phyloP scores from a whole-genome alignment of 2,329 filamentous ascomycete species.

The Huntiella bhutanensis region DNA sequence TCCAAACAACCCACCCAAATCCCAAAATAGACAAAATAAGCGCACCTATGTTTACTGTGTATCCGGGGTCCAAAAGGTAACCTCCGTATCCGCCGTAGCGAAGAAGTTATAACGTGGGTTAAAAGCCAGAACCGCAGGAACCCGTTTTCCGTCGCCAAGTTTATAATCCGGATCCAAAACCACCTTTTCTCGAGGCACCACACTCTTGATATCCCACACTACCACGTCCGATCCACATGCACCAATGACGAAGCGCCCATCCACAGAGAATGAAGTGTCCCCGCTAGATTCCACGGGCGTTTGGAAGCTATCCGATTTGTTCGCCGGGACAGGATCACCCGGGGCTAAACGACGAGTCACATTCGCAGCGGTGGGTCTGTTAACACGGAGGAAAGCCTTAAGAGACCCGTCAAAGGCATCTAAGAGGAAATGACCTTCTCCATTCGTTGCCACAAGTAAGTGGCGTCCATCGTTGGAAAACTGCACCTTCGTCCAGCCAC shows the following conservation, averaged over 20 bases:
- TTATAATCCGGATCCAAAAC: constrained; percentile 43
- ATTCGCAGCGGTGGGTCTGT: constrained; percentile 31
- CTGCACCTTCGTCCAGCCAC: constrained; percentile 76
- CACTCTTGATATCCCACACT: constrained; percentile 60
- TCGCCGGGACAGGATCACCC: constrained; percentile 24
- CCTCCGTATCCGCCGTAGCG: constrained; percentile 71
- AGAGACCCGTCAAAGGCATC: constrained; percentile 76
- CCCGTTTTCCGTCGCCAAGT: constrained; percentile 42
- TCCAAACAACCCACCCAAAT: not conserved
- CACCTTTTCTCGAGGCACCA: constrained; percentile 31
- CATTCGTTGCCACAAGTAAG: constrained; percentile 67
- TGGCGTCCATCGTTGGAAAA: constrained; percentile 93
- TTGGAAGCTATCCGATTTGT: constrained; percentile 19
- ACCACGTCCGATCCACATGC: constrained; percentile 57
- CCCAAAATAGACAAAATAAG: not conserved
- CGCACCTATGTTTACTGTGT: constrained; percentile 17
- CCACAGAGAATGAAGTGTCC: constrained; percentile 75
- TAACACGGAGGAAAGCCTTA: constrained; percentile 51
- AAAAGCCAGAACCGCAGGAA: constrained; percentile 60
- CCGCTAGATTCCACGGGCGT: constrained; percentile 39
- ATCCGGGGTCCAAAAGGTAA: constrained; percentile 62
- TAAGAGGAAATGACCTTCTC: constrained; percentile 73
- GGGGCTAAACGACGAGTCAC: constrained; percentile 31
- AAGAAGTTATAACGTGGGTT: constrained; percentile 88
- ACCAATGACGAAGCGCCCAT: constrained; percentile 74